Percentiles rank a stretch among this genome's conserved stretches.
phyloP scores from a whole-genome alignment of 1,284 basidiomycete genomes.

The Sanghuangporus sanghuang region DNA sequence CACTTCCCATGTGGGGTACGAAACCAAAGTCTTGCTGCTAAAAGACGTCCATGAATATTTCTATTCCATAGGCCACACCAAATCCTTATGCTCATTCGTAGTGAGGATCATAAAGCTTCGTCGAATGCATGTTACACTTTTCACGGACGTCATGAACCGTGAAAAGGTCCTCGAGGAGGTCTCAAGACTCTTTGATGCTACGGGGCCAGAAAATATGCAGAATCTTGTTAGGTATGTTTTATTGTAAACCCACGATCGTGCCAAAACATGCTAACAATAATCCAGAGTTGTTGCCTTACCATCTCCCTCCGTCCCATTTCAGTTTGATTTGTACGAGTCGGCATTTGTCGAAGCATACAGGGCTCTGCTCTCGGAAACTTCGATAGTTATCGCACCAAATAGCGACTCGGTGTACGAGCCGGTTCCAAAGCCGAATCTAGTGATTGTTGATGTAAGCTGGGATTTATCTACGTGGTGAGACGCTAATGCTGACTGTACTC shows the following conservation, averaged over 20 bases:
- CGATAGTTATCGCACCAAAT: neutral
- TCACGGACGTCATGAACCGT: neutral
- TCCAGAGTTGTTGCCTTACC: constrained; percentile 5
- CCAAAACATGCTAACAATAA: neutral
- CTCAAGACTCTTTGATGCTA: neutral
- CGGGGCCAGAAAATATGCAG: neutral
- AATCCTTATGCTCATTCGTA: constrained; percentile 1
- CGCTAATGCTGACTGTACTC: neutral
- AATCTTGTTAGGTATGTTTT: constrained; percentile 3
- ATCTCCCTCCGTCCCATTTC: neutral
- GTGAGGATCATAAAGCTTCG: constrained; percentile 1
- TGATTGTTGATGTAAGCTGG: constrained; percentile 12
- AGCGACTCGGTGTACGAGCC: neutral
- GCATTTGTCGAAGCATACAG: constrained; percentile 1
- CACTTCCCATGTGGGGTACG: too few species aligned
- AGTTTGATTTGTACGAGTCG: neutral
- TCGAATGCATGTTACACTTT: neutral
- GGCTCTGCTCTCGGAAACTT: neutral
- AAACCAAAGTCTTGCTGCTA: too few species aligned
- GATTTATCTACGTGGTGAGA: neutral
- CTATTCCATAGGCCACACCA: constrained; percentile 3
- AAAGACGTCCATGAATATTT: too few species aligned
- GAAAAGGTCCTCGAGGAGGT: neutral
- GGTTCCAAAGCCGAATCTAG: neutral
- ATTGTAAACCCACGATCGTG: neutral